These are phyloP conservation scores for Asterochloris sp. DNA, from an alignment of 139 green algal genomes.

Conservation along the genomic window DNA sequence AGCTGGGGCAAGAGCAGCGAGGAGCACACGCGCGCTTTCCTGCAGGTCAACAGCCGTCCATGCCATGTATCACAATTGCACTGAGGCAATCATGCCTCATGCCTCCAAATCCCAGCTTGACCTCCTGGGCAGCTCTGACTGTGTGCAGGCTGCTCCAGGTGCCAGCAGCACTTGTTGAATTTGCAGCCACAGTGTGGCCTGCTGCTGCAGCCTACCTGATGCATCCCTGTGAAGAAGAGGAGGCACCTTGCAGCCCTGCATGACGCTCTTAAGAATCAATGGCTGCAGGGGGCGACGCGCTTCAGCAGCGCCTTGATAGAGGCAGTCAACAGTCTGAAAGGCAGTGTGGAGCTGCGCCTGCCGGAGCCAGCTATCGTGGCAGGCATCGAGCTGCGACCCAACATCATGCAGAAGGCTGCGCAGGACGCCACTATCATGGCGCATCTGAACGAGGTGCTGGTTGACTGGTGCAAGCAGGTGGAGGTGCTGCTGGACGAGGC, in stretches of 20 bases:
- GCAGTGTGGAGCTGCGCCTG: conserved; percentile 66
- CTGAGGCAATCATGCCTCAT: no score
- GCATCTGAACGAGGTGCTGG: conserved; percentile 38
- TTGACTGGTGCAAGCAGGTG: conserved; percentile 31
- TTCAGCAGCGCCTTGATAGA: conserved; percentile 69
- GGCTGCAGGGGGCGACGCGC: conserved; percentile 39
- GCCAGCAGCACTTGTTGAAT: neutral
- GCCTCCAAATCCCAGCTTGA: no score
- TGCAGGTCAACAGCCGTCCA: conserved; percentile 30
- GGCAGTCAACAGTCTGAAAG: conserved; percentile 55
- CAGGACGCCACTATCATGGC: conserved; percentile 40
- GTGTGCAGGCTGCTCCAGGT: neutral
- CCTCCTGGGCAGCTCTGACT: no score
- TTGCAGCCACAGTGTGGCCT: neutral
- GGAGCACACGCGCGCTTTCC: conserved; percentile 58
- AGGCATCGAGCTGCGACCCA: conserved; percentile 56
- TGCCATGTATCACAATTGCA: no score
- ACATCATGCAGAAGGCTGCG: conserved; percentile 49
- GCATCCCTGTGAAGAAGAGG: neutral
- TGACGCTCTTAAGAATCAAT: neutral
- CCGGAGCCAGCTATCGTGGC: conserved; percentile 54
- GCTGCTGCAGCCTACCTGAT: neutral
- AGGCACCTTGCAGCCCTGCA: neutral
- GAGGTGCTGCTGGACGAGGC: conserved; percentile 32
- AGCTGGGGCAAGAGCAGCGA: conserved; percentile 49